phyloP scores from a whole-genome alignment of 805 yeast species.

The Wickerhamomyces sydowiorum region DNA sequence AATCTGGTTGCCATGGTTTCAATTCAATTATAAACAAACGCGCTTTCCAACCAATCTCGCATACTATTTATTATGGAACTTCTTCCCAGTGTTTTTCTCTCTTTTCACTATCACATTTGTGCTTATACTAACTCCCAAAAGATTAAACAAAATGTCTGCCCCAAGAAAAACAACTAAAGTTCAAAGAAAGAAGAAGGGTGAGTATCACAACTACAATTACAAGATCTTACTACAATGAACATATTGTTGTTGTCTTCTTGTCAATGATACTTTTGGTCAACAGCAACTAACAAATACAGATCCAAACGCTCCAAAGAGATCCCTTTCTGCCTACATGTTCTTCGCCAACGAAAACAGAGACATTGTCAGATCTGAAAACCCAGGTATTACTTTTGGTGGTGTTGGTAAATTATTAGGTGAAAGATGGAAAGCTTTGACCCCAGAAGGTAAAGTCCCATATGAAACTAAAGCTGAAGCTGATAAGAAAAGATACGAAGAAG shows the following conservation, averaged over 20 bases:
- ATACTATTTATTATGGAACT: too few relatives aligned
- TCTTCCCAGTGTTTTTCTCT: too few relatives aligned
- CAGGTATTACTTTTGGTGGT: slow-evolving; percentile 93
- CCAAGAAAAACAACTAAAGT: slow-evolving; percentile 31
- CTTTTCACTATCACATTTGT: neutral
- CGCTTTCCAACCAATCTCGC: neutral
- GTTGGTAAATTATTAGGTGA: slow-evolving; percentile 95
- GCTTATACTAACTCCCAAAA: neutral
- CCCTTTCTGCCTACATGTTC: slow-evolving; percentile 97
- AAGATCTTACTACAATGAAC: neutral
- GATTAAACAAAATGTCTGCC: slow-evolving; percentile 27
- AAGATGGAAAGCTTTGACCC: slow-evolving; percentile 87
- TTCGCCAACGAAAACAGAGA: slow-evolving; percentile 98
- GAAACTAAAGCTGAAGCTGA: slow-evolving; percentile 92
- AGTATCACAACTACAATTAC: slow-evolving; percentile 5
- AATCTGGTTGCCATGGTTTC: too few relatives aligned
- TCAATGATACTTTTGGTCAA: neutral
- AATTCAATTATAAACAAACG: neutral
- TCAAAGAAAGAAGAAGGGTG: slow-evolving; percentile 40
- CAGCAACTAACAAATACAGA: slow-evolving; percentile 31
- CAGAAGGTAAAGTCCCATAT: slow-evolving; percentile 83
- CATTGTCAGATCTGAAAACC: slow-evolving; percentile 90
- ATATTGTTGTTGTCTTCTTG: neutral
- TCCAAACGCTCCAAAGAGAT: slow-evolving; percentile 99
- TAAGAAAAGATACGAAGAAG: slow-evolving; percentile 95